Evolutionary conservation across 257 asterid genomes (phyloP).

Genomic region (Solanum gracilifrons): DNA sequence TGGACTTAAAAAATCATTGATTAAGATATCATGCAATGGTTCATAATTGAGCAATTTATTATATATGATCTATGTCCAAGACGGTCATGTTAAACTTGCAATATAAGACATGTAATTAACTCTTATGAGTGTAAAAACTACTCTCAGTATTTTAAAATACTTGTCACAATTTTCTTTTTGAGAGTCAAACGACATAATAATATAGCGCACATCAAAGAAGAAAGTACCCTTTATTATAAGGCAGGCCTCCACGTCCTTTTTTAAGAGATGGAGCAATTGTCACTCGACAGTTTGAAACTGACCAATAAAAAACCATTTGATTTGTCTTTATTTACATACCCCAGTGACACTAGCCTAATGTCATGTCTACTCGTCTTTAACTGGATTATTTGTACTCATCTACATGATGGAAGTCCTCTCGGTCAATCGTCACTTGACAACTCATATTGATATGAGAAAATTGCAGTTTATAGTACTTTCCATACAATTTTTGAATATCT

Average conservation of each 20-base stretch:
- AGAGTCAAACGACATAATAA: background rate
- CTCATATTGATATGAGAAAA: background rate
- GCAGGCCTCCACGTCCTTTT: background rate
- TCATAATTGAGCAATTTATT: background rate
- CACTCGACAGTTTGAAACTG: rapidly evolving
- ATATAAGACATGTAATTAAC: background rate
- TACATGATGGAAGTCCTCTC: background rate
- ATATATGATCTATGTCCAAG: background rate
- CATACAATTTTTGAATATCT: background rate
- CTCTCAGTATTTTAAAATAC: rapidly evolving
- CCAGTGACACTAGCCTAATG: background rate
- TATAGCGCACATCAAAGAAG: background rate
- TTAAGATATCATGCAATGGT: background rate
- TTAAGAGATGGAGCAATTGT: background rate
- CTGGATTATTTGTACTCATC: no score
- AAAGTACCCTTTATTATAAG: no score
- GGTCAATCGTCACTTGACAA: background rate
- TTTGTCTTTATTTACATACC: background rate
- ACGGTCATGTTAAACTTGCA: background rate
- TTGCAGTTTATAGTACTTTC: background rate
- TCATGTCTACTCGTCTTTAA: background rate
- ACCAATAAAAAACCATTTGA: background rate
- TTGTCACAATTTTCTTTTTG: background rate
- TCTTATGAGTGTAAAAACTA: background rate
- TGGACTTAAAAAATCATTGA: background rate